Conservation (phyloP, 129 eudicot species). For the Oenanthe sinensis region DNA sequence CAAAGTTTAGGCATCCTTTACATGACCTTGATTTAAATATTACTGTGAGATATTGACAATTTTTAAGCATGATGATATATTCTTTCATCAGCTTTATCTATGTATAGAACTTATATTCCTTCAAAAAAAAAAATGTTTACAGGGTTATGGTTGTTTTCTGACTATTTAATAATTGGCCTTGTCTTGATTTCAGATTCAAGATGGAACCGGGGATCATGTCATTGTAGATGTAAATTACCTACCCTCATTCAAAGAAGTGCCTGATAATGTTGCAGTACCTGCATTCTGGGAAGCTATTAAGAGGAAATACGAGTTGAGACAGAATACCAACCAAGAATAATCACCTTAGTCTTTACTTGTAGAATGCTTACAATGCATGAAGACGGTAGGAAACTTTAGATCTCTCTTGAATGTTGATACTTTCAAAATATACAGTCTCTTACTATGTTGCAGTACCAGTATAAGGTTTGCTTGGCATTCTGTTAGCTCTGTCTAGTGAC, state of each 20-base stretch:
- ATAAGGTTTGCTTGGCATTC: background rate
- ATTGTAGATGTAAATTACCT: constrained; percentile 93
- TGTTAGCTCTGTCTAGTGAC: background rate
- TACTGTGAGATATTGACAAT: background rate
- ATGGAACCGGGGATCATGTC: constrained; percentile 83
- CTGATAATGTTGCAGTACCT: constrained; percentile 65
- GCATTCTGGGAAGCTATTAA: constrained; percentile 94
- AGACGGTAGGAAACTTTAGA: background rate
- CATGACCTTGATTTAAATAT: background rate
- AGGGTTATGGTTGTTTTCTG: background rate
- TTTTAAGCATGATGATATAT: background rate
- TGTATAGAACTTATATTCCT: background rate
- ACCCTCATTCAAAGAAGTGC: constrained; percentile 94
- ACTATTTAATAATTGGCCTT: background rate
- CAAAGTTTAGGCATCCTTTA: background rate
- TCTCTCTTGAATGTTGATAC: background rate
- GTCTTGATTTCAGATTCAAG: constrained; percentile 55
- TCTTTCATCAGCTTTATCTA: background rate
- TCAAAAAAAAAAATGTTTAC: too few relatives aligned
- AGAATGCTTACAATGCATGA: background rate
- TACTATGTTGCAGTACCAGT: background rate
- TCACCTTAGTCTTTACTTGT: background rate
- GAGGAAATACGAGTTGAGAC: constrained; percentile 33
- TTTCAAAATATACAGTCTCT: background rate
- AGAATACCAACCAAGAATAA: constrained; percentile 13